Evolutionary conservation across 2,329 filamentous ascomycete genomes (phyloP).

Genomic region (Fusarium nanum): DNA sequence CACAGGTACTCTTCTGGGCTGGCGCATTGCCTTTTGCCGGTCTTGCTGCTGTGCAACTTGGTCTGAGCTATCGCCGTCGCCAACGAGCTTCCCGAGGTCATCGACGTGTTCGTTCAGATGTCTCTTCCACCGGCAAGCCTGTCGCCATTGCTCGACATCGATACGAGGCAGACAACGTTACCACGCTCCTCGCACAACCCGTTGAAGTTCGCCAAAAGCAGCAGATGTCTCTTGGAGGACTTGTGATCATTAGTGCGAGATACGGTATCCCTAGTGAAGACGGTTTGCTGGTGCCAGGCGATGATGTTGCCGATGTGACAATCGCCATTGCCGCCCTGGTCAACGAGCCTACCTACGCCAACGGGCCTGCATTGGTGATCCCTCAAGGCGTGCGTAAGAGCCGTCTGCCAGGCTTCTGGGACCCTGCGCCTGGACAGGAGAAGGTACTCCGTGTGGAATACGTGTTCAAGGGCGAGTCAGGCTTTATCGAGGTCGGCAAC

Average conservation of each 20-base stretch:
- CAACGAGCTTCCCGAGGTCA: slow-evolving; percentile 13
- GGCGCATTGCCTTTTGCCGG: slow-evolving; percentile 54
- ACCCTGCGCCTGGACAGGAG: slow-evolving; percentile 57
- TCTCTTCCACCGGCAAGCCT: slow-evolving; percentile 29
- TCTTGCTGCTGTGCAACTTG: slow-evolving; percentile 54
- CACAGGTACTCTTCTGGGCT: slow-evolving; percentile 54
- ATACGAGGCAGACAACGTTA: slow-evolving; percentile 59
- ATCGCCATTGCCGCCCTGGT: slow-evolving; percentile 61
- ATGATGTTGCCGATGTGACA: slow-evolving; percentile 63
- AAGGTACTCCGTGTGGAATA: slow-evolving; percentile 62
- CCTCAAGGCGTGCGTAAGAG: slow-evolving; percentile 57
- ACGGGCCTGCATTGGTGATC: slow-evolving; percentile 51
- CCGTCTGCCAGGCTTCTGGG: slow-evolving; percentile 63
- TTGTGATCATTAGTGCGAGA: slow-evolving; percentile 63
- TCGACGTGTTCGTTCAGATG: slow-evolving; percentile 14
- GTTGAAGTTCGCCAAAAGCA: slow-evolving; percentile 55
- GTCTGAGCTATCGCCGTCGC: slow-evolving; percentile 36
- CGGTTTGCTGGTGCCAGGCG: slow-evolving; percentile 48
- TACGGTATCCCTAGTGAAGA: slow-evolving; percentile 56
- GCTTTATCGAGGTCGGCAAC: slow-evolving; percentile 36
- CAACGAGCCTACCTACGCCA: slow-evolving; percentile 43
- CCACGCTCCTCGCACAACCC: slow-evolving; percentile 55
- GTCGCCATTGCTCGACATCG: slow-evolving; percentile 51
- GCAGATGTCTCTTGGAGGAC: slow-evolving; percentile 51
- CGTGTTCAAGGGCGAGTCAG: slow-evolving; percentile 52